These are phyloP conservation scores for Backusella morwellensis DNA, from an alignment of 192 early-diverging fungal species.

Conservation along the genomic window DNA sequence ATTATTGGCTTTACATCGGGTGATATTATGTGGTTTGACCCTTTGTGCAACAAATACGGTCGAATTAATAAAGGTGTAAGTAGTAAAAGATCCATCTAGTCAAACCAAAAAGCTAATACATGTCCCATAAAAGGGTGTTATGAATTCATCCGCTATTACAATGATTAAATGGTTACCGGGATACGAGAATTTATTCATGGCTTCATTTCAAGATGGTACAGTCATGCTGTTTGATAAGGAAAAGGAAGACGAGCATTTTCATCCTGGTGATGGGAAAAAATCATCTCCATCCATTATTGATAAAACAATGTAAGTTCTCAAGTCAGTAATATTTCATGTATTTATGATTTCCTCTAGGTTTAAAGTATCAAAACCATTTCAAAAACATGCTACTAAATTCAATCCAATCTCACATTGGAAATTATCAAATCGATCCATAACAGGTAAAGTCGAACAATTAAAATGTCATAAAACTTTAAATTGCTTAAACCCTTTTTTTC, in stretches of 20 bases:
- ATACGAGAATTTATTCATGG: constrained; percentile 83
- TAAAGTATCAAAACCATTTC: constrained; percentile 46
- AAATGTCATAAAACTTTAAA: neutral
- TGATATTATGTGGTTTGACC: constrained; percentile 84
- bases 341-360: constrained; percentile 26
- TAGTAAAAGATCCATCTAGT: too few species aligned
- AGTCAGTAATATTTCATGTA: too few species aligned
- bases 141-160: constrained; percentile 69
- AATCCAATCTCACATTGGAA: constrained; percentile 36
- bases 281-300: neutral
- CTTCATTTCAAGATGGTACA: constrained; percentile 81
- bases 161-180: constrained; percentile 89
- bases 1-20: constrained; percentile 83
- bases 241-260: constrained; percentile 74
- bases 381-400: constrained; percentile 52
- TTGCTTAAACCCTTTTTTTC: neutral
- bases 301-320: neutral
- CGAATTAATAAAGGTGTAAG: constrained; percentile 79
- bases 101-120: neutral
- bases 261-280: constrained; percentile 8
- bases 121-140: constrained; percentile 48
- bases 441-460: constrained; percentile 2
- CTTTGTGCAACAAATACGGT: constrained; percentile 83
- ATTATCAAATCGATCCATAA: constrained; percentile 28
- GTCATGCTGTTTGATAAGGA: constrained; percentile 88